Base-by-base conservation (phyloP, 331 rosid species). In the Pyracantha coccinea region DNA sequence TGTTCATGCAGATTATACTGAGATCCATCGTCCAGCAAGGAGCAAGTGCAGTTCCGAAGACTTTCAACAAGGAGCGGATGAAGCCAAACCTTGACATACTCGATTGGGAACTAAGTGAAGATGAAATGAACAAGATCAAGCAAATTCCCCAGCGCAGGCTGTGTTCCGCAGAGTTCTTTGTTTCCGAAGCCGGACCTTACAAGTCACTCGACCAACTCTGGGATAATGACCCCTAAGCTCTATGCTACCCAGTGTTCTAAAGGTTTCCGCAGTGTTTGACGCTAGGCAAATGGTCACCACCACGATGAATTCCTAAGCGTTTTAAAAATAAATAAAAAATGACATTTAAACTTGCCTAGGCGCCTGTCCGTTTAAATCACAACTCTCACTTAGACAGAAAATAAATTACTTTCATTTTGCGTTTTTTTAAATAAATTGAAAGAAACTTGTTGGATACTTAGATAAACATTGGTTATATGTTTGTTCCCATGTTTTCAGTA, bases 111-210 rank as follows among this genome's bases (percentile, higher is more conserved):
- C 31, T 71, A 33, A 32, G 17, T 14, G 66, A 32, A 2, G 66
- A 55, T 55, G 66, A 71, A 32, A 71, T 57, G 75, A 55, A 71
- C 64, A 55, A 54, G 75, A 71, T 32, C 24, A 71, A 21, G 53
- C 66, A 20, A 16, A 71, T 71, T 57, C 32, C 66, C 23, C 75
- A 54, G 54, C 66, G 33, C 33, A 55, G 66, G 54, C 10, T 71
- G 75, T 8, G 0, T 8, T n/a, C 21, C 8, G 53, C 33, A 8
- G 66, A 32, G 31, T 7, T 14, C 33, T 31, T 32, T 32, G 53
- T 55, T 55, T 71, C 65, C 15, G 54, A 55, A 33, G 2, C 11
- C 20, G 10, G 66, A 14, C 75, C 44, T 13, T 71, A 21, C 66
- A 71, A 55, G 29, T 53, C 64, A 28, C 3, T 54, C 8, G 32